Evolutionary conservation across 768 basidiomycete genomes (phyloP).

Genomic region (Mycena filopes): DNA sequence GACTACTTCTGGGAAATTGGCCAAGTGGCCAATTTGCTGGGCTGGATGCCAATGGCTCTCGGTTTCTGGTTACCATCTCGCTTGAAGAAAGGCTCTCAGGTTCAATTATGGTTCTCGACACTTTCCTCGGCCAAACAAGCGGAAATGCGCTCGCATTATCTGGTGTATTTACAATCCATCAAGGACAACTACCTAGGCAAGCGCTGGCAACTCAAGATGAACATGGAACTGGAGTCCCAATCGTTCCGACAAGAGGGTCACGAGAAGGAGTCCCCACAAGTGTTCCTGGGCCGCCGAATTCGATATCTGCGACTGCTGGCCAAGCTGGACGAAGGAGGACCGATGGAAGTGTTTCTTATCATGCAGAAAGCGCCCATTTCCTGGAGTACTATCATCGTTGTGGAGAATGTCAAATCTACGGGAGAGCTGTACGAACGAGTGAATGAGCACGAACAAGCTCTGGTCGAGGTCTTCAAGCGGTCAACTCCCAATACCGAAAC

Average conservation of each 20-base stretch:
- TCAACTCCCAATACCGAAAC: too few species aligned
- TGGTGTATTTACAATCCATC: not conserved
- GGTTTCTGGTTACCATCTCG: too few species aligned
- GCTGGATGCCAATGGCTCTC: too few species aligned
- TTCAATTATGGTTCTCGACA: not conserved
- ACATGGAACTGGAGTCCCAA: not conserved
- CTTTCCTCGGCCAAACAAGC: not conserved
- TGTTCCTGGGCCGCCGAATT: not conserved
- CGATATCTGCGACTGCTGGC: not conserved
- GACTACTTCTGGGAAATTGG: not conserved
- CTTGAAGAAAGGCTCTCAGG: too few species aligned
- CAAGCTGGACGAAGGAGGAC: not conserved
- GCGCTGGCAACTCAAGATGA: not conserved
- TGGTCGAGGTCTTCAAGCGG: too few species aligned
- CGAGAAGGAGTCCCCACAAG: not conserved
- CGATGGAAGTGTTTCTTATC: not conserved
- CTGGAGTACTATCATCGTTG: not conserved
- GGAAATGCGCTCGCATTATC: not conserved
- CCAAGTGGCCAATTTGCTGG: too few species aligned
- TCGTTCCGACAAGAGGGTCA: not conserved
- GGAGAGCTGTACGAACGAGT: too few species aligned
- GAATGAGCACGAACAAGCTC: too few species aligned
- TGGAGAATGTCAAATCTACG: not conserved
- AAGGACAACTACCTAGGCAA: not conserved
- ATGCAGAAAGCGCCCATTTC: constrained; percentile 1